Base-by-base conservation (phyloP, 176 grass and related monocot genomes). In the Hsuehochloa calcarea region DNA sequence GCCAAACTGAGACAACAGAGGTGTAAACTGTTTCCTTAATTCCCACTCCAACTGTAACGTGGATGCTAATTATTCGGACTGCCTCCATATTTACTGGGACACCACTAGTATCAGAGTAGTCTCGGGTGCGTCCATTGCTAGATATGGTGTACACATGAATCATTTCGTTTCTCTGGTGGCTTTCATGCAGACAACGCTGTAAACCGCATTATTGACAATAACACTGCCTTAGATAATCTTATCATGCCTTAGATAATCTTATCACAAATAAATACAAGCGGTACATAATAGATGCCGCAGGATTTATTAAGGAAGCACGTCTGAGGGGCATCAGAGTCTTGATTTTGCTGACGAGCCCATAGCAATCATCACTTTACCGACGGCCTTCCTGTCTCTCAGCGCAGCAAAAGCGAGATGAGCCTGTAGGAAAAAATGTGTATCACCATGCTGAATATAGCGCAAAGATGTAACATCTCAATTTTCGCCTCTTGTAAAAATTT, bases 331-430 rank as follows among this genome's bases (percentile, higher is more conserved):
- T 92, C 63, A 98, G 10, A 95, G 93, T 58, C 84, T 98, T 20
- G 96, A 90, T 90, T 89, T 92, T 85, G 37, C 80, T 19, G 68
- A 74, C 0, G 89, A 78, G 20, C 47, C 88, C 73, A 92, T 89
- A 38, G 94, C 74, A 68, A 95, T 66, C 93, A 93, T 94, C 82
- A 95, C 93, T 82, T 98, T 95, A 66, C 96, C 96, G 2, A 92
- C 64, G 6, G 52, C 96, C 58, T 94, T 95, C 75, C 93, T 86
- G 74, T 98, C 96, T 93, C 92, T 95, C 73, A 95, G 76, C 70
- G 91, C 91, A 80, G 89, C 56, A 49, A 98, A 95, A 62, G 91
- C 91, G 31, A 92, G 89, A 94, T 98, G 89, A 25, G 93, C 93
- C 96, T 98, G 82, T 66, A 63, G 56, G 76, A 44, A 29, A 29